Conservation (phyloP, 441 rosid genomes). For the Rhodomyrtus psidioides region DNA sequence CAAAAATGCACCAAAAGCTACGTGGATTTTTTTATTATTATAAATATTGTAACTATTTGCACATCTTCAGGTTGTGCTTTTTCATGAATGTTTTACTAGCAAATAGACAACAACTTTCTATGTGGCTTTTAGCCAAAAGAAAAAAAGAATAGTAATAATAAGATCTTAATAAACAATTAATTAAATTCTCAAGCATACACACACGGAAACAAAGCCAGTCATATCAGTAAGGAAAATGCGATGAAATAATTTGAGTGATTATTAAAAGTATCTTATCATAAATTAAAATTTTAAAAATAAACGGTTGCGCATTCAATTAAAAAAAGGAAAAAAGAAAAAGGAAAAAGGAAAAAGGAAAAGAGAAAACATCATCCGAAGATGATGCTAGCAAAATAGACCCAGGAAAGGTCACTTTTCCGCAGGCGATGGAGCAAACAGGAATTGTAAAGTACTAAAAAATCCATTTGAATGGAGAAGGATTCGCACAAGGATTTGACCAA, state of each 20-base stretch:
- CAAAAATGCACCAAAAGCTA: background rate
- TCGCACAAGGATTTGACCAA: background rate
- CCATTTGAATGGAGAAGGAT: background rate
- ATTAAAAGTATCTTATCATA: background rate
- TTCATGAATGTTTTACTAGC: background rate
- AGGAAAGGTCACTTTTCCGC: background rate
- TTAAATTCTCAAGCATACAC: background rate
- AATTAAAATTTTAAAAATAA: background rate
- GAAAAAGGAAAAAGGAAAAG: accelerated
- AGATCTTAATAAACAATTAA: too few relatives aligned
- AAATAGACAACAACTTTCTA: background rate
- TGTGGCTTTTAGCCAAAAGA: background rate
- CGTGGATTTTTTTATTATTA: background rate
- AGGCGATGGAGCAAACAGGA: background rate
- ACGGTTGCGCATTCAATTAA: accelerated
- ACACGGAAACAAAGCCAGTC: background rate
- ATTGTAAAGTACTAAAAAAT: background rate
- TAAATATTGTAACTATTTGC: background rate
- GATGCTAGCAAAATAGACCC: background rate
- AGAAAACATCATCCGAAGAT: background rate
- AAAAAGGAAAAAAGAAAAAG: accelerated
- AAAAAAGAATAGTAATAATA: background rate
- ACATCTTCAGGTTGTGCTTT: background rate
- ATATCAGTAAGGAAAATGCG: background rate
- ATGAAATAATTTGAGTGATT: background rate